phyloP scores from a whole-genome alignment of 352 stramenopile species.

The Globisporangium perplexum region DNA sequence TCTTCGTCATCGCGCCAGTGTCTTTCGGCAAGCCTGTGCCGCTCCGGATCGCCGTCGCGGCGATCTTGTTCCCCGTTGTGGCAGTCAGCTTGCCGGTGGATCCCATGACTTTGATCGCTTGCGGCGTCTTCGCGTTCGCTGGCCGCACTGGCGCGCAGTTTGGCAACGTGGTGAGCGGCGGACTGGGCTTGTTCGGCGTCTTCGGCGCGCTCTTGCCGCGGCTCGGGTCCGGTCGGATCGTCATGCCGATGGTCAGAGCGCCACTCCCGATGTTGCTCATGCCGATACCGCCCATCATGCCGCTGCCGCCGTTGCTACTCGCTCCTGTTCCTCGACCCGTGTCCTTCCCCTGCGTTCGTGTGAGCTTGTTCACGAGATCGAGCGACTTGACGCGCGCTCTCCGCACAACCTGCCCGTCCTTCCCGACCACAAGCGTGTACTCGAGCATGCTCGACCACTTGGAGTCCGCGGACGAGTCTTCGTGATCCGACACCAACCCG shows the following conservation, averaged over 20 bases:
- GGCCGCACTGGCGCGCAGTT: constrained; percentile 50
- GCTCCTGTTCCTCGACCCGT: constrained; percentile 24
- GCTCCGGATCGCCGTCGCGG: constrained; percentile 24
- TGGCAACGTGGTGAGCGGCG: constrained; percentile 53
- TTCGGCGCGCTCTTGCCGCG: constrained; percentile 40
- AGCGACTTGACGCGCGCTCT: constrained; percentile 78
- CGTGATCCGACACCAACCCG: constrained; percentile 60
- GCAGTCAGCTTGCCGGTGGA: constrained; percentile 44
- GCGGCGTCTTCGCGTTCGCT: constrained; percentile 43
- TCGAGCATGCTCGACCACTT: constrained; percentile 87
- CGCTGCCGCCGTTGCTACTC: constrained; percentile 9
- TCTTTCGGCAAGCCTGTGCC: constrained; percentile 44
- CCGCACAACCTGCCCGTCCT: constrained; percentile 79
- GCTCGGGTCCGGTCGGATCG: constrained; percentile 28
- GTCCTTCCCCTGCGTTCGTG: constrained; percentile 47
- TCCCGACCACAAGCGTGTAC: constrained; percentile 78
- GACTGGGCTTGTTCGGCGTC: constrained; percentile 39
- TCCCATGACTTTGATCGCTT: constrained; percentile 40
- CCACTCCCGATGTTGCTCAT: constrained; percentile 19
- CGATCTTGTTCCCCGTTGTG: constrained; percentile 27
- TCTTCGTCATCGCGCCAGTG: constrained; percentile 47
- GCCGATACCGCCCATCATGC: constrained; percentile 13
- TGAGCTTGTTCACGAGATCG: constrained; percentile 72
- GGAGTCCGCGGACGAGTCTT: constrained; percentile 71
- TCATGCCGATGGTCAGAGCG: constrained; percentile 24